Evolutionary conservation across 768 basidiomycete genomes (phyloP).

Genomic region (Kwoniella heveanensis): DNA sequence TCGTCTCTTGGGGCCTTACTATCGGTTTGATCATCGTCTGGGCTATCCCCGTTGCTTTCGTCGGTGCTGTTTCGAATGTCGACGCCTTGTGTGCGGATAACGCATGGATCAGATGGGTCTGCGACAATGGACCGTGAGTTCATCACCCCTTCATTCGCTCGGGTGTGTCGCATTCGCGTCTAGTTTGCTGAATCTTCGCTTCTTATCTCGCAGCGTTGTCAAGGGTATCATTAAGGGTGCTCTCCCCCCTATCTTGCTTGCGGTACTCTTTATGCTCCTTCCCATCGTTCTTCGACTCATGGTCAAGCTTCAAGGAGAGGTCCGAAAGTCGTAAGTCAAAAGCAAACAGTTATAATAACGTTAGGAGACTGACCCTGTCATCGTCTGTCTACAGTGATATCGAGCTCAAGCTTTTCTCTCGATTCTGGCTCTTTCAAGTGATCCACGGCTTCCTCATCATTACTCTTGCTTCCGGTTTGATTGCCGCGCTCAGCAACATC

Average conservation of each 20-base stretch:
- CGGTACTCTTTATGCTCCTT: conserved; percentile 56
- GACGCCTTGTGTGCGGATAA: conserved; percentile 47
- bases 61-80: conserved; percentile 55
- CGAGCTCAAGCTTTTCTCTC: conserved; percentile 53
- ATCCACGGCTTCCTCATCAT: conserved; percentile 58
- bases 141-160: too few relatives aligned
- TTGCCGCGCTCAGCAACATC: conserved; percentile 43
- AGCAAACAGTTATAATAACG: too few relatives aligned
- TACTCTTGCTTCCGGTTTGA: conserved; percentile 54
- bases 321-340: conserved; percentile 49
- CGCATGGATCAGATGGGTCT: conserved; percentile 55
- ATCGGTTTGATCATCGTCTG: conserved; percentile 56
- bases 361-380: too few relatives aligned
- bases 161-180: too few relatives aligned
- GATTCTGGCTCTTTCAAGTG: conserved; percentile 57
- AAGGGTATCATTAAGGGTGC: conserved; percentile 56
- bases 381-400: conserved; percentile 38
- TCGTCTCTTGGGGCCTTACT: conserved; percentile 53
- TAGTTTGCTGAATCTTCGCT: not conserved
- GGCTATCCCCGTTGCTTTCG: conserved; percentile 55
- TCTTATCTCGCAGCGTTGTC: conserved; percentile 14
- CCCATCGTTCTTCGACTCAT: conserved; percentile 53
- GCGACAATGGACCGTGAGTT: conserved; percentile 39
- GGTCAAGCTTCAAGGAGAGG: conserved; percentile 50
- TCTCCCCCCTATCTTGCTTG: conserved; percentile 54